These are phyloP conservation scores for Iris pallida DNA, from an alignment of 116 monocot species.

Conservation along the genomic window DNA sequence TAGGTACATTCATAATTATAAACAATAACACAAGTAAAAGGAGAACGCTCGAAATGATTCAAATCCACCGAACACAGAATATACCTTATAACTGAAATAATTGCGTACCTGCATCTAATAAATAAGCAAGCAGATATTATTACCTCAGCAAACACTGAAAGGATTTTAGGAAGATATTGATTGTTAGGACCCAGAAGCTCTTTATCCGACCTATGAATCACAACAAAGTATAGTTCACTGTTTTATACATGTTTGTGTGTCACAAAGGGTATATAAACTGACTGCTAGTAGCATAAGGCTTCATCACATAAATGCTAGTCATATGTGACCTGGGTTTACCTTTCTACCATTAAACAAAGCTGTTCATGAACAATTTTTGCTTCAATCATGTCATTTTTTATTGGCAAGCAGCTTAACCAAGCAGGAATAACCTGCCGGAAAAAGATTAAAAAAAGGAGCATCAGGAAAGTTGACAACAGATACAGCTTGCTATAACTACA, in stretches of 20 bases:
- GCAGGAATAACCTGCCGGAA: conserved; percentile 30
- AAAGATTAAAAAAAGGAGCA: too few relatives aligned
- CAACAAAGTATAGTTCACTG: neutral
- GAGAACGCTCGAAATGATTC: too few relatives aligned
- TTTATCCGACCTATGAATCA: conserved; percentile 49
- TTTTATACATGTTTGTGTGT: neutral
- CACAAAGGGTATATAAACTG: neutral
- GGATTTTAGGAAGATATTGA: conserved; percentile 74
- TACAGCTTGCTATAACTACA: too few relatives aligned
- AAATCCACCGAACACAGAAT: too few relatives aligned
- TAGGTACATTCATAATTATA: too few relatives aligned
- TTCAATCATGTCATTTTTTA: conserved; percentile 49
- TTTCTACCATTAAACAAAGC: conserved; percentile 53
- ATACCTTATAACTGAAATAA: neutral
- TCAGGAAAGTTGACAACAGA: too few relatives aligned
- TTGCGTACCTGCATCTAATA: neutral
- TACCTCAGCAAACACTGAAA: conserved; percentile 88
- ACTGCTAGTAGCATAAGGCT: neutral
- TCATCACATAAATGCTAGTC: neutral
- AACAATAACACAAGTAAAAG: too few relatives aligned
- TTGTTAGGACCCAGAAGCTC: conserved; percentile 83
- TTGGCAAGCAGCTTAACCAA: conserved; percentile 51
- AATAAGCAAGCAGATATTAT: neutral
- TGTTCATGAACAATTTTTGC: conserved; percentile 54
- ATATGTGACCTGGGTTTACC: conserved; percentile 13